Percentiles rank a stretch among this genome's conserved stretches.
Evolutionary conservation across 108 stramenopile species (phyloP).

Genomic region (Epithemia pelagica): DNA sequence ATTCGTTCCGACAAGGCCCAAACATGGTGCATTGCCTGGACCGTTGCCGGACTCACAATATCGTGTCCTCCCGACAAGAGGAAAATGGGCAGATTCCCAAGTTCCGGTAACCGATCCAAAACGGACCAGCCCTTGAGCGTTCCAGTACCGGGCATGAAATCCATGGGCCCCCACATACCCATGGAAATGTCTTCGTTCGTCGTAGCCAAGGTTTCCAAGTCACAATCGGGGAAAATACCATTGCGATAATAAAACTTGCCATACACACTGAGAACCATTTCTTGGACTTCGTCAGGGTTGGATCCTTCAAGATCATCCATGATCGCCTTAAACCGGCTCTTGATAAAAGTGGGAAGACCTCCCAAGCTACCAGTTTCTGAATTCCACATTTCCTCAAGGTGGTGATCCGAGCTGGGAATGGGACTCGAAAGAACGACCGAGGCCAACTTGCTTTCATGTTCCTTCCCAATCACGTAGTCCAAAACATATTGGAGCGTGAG

Average conservation of each 20-base stretch:
- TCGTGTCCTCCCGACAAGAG: not conserved
- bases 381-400: not conserved
- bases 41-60: not conserved
- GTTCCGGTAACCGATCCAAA: not conserved
- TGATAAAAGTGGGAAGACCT: not conserved
- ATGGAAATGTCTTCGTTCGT: not conserved
- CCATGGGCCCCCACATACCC: not conserved
- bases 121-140: not conserved
- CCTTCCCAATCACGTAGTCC: not conserved
- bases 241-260: not conserved
- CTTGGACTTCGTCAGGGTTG: not conserved
- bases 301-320: not conserved
- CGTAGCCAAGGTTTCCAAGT: not conserved
- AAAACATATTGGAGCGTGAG: not conserved
- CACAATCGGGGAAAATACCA: not conserved
- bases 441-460: not conserved
- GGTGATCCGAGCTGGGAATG: constrained; percentile 2
- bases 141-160: not conserved
- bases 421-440: constrained; percentile 1
- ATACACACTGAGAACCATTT: not conserved
- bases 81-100: not conserved
- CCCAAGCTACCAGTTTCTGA: not conserved
- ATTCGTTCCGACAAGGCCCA: not conserved
- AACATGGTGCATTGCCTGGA: not conserved
- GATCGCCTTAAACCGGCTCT: not conserved